Evolutionary conservation across 352 stramenopile genomes (phyloP).

Genomic region (Thalassiosira mediterranea): DNA sequence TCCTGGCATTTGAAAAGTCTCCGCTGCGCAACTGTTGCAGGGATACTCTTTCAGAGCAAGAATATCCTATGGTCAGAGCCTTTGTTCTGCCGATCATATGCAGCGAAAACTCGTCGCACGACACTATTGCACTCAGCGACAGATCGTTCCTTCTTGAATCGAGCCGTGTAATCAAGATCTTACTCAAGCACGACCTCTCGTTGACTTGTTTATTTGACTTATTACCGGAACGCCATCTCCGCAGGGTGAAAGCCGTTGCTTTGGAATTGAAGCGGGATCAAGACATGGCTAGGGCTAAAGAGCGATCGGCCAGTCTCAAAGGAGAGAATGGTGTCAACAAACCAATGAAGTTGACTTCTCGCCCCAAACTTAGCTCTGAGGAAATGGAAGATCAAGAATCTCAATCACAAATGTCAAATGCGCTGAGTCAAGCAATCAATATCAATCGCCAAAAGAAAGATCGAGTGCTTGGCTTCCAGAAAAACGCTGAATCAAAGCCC

Average conservation of each 20-base stretch:
- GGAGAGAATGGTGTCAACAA: slow-evolving; percentile 56
- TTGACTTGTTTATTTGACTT: slow-evolving; percentile 38
- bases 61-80: slow-evolving; percentile 40
- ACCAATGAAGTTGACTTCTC: too few relatives aligned
- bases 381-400: slow-evolving; percentile 29
- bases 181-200: slow-evolving; percentile 22
- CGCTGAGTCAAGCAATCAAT: slow-evolving; percentile 26
- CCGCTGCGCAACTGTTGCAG: slow-evolving; percentile 47
- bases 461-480: slow-evolving; percentile 12
- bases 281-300: slow-evolving; percentile 42
- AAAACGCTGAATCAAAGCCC: slow-evolving; percentile 3
- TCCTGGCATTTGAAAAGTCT: slow-evolving; percentile 58
- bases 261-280: slow-evolving; percentile 52
- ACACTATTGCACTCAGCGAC: slow-evolving; percentile 21
- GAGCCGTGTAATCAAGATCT: slow-evolving; percentile 30
- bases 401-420: slow-evolving; percentile 32
- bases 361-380: slow-evolving; percentile 17
- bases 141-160: slow-evolving; percentile 30
- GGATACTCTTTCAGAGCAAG: slow-evolving; percentile 17
- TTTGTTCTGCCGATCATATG: slow-evolving; percentile 36
- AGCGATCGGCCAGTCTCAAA: slow-evolving; percentile 33
- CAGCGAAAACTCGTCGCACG: slow-evolving; percentile 13
- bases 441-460: slow-evolving; percentile 39
- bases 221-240: slow-evolving; percentile 42
- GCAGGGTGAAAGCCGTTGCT: slow-evolving; percentile 41